Base-by-base conservation (phyloP, 352 stramenopile species). In the Albugo laibachii region DNA sequence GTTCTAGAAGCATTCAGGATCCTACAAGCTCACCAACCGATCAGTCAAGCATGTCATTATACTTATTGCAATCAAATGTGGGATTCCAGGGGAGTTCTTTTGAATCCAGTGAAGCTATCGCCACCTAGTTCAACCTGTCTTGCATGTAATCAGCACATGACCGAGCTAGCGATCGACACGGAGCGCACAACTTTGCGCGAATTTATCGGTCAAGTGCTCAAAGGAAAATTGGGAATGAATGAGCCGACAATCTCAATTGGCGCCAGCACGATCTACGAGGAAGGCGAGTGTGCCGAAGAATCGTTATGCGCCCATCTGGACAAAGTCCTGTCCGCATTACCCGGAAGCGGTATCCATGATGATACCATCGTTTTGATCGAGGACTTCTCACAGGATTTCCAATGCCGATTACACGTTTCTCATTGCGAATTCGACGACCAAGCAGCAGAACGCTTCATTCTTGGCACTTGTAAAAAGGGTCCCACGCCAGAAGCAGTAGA, bases 351-450 rank as follows among this genome's bases (percentile, higher is more conserved):
- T 36, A 79, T 97, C 46, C 65, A 74, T 37, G 69, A 97, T 57
- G 89, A 95, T 43, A 94, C 76, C 36, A 81, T 92, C 5, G 48
- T 98, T 20, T 83, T 75, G 10, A 68, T 97, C 35, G 88, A 97
- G 57, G 94, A 98, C 63, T 97, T 97, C 60, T 91, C 80, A 16
- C 92, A 97, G 61, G 83, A 97, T 47, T 93, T 94, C 48, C 68
- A 80, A 43, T 87, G 80, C 53, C 78, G 73, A 44, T 70, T 94
- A 27, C 74, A 63, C 35, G 69, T 94, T 20, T 58, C 84, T 42
- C 78, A 93, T 49, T 47, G 59, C 8, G 61, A 71, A 24, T 84
- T 91, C 48, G 65, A 71, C 10, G 72, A 85, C 44, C 62, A 80
- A 0, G 68, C 75, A 14, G 68, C 60, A 43, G 64, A 88, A 59